Evolutionary conservation across 352 stramenopile species (phyloP), one percentile per base, ranked within the genome.

Genomic region (Globisporangium paddicum): DNA sequence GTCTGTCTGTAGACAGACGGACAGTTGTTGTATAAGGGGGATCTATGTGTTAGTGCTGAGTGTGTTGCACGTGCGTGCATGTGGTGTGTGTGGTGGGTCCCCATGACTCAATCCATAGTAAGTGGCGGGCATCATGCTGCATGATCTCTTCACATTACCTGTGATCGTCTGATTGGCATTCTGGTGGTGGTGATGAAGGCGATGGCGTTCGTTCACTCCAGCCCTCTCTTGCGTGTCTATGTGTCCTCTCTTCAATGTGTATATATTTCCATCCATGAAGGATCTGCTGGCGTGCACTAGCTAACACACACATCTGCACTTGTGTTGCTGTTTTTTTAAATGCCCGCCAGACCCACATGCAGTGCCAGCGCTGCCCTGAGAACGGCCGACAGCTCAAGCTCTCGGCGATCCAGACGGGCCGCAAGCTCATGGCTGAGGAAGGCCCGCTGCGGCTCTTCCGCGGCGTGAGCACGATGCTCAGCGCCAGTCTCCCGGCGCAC

Each of bases 401-500:
- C 32, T 82, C 80, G 47, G 82, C 84, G 30, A 72, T 72, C 9
- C 71, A 88, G 47, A 94, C 84, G 9, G 78, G 72, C 4, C 73
- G 77, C 44, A 73, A 76, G 41, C 73, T 94, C 26, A 60, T 92
- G 40, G 60, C 72, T 0, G 71, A 89, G 58, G 82, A 94, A 74
- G 84, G 84, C 0, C 71, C 82, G 34, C 51, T 86, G 21, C 75
- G 97, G 41, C 75, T 99, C 30, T 99, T 98, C 82, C 81, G 97
- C 52, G 97, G 70, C 44, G 97, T 99, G 19, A 97, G 97, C 60
- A 98, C 96, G 19, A 99, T 99, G 81, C 86, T 99, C 32, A 74
- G 95, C 2, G 97, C 95, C n/a, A 99, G 96, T 84, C 82, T 99
- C 53, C 97, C 97, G 3, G 96, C 96, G 19, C 96, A 99, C 73